Base-by-base conservation (phyloP, 768 basidiomycete genomes). In the Coprinopsis strossmayeri region DNA sequence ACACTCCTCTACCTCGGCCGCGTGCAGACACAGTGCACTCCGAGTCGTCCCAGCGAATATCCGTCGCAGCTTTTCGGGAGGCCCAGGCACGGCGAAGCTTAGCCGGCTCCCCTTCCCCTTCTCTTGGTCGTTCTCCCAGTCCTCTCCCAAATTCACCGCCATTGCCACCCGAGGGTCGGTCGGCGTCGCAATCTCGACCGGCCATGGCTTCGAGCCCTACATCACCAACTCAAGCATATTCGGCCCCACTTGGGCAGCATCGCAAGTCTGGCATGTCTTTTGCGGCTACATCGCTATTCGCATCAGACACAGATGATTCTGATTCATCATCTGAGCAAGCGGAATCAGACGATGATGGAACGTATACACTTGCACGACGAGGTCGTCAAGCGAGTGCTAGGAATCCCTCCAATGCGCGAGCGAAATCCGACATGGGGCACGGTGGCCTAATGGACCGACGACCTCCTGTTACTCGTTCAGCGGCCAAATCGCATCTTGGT, bases 51-150 rank as follows among this genome's bases (percentile, higher is more conserved):
- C 86, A 87, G 53, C 77, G 85, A 46, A 89, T 90, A 21, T 84
- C 84, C 5, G 82, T 90, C 26, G 87, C 85, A 2, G 87, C 87
- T 2, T 90, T 90, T 60, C 78, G 84, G 46, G 87, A 89, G 68
- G 84, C 77, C 17, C 84, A 87, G 48, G 82, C 85, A 3, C 69
- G 85, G 34, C 72, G 82, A 41, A 81, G 81, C 54, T 63, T 71
- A 23, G 72, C 82, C 11, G 77, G 74, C 45, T 85, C 83, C 0
- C 84, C 85, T 9, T 71, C 64, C 0, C 76, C 81, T 25, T 77
- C 69, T 28, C 70, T 69, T 55, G 35, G 50, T 3, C 71, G 66
- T 39, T 74, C 69, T 10, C 69, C 69, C 25, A 69, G 64, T 51
- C 66, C 68, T 10, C 54, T 62, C n/a, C 56, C 55, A 23, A 34